These are phyloP conservation scores for Chimonanthus praecox DNA, from an alignment of 164 flowering plant genomes.

Conservation along the genomic window DNA sequence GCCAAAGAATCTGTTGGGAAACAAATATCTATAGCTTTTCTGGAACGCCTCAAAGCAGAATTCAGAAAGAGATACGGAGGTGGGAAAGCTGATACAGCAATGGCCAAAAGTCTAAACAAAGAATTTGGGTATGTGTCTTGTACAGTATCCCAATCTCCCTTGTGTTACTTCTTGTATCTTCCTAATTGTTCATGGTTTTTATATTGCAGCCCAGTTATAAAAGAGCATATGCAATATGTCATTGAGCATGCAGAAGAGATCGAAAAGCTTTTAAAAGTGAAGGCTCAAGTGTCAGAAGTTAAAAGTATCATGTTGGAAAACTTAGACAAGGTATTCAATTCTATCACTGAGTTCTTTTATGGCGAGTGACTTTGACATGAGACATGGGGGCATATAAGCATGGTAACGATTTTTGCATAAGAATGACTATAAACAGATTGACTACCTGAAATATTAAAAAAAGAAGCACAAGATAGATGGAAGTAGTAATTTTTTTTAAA, in stretches of 20 bases:
- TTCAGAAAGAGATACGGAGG: conserved; percentile 85
- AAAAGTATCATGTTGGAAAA: conserved; percentile 82
- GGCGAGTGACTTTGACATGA: too few relatives aligned
- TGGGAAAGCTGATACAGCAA: conserved; percentile 87
- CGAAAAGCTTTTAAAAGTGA: conserved; percentile 74
- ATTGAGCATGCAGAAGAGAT: conserved; percentile 89
- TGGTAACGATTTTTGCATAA: neutral
- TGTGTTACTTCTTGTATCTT: neutral
- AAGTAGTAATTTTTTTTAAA: too few relatives aligned
- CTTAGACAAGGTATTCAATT: conserved; percentile 69
- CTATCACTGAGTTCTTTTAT: neutral
- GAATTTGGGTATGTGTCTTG: conserved; percentile 68
- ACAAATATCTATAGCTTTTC: conserved; percentile 75
- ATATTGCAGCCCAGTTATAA: conserved; percentile 63
- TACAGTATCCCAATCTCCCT: neutral
- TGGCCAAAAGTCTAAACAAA: conserved; percentile 86
- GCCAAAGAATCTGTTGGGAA: conserved; percentile 85
- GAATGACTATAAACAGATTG: too few relatives aligned
- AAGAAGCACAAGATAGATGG: too few relatives aligned
- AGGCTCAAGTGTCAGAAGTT: conserved; percentile 92
- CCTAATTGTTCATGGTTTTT: neutral
- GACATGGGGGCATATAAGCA: too few relatives aligned
- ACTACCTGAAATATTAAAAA: too few relatives aligned
- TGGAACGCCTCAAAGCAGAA: conserved; percentile 77
- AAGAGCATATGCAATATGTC: conserved; percentile 84